Percentiles rank a stretch among this genome's conserved stretches.
These are phyloP conservation scores for Platismatia glauca DNA, from an alignment of 495 filamentous ascomycete species.

Conservation along the genomic window DNA sequence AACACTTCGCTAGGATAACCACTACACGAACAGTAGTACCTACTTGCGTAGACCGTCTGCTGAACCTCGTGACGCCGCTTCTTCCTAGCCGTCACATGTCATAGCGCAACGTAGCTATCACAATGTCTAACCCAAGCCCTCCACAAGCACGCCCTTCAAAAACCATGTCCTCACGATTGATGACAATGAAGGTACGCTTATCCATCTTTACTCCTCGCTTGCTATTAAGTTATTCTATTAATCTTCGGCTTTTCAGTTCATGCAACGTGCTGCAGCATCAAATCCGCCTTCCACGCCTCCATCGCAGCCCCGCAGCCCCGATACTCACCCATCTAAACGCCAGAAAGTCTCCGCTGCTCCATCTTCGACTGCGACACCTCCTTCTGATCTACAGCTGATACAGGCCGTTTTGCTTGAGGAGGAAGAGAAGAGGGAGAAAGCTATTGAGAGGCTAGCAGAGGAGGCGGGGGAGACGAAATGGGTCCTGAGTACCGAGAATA, in stretches of 20 bases:
- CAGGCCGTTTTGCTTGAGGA: constrained; percentile 64
- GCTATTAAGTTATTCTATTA: constrained; percentile 3
- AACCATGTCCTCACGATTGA: constrained; percentile 76
- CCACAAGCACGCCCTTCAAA: constrained; percentile 45
- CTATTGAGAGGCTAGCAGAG: constrained; percentile 59
- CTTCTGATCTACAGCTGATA: constrained; percentile 40
- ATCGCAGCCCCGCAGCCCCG: constrained; percentile 28
- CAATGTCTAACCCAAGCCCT: constrained; percentile 30
- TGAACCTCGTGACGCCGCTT: background rate
- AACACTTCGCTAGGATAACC: background rate
- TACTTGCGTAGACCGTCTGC: background rate
- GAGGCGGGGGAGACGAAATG: constrained; percentile 80
- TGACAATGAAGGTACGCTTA: constrained; percentile 73
- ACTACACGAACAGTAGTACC: background rate
- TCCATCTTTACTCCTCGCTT: constrained; percentile 12
- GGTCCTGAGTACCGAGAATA: constrained; percentile 46
- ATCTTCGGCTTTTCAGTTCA: constrained; percentile 51
- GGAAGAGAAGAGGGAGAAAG: constrained; percentile 62
- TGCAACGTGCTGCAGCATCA: constrained; percentile 77
- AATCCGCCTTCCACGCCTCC: constrained; percentile 34
- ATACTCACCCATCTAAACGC: constrained; percentile 41
- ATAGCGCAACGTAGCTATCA: constrained; percentile 11
- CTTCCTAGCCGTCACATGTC: background rate
- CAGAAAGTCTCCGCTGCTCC: constrained; percentile 33
- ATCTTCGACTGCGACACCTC: constrained; percentile 4